Evolutionary conservation across 2,329 filamentous ascomycete genomes (phyloP), one percentile per base, ranked within the genome.

Genomic region (Botrytis medusae): DNA sequence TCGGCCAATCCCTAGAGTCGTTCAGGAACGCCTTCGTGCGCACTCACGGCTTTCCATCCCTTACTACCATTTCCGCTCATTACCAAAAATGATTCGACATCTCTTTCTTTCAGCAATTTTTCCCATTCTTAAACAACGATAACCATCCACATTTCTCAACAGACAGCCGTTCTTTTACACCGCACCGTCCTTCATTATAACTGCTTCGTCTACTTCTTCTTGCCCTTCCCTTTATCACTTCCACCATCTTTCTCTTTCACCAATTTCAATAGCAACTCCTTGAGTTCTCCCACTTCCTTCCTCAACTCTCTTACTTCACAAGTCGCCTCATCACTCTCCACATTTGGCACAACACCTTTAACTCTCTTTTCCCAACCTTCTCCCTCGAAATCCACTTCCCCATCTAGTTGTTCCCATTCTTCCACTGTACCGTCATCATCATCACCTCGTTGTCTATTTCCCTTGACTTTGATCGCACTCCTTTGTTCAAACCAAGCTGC

Each of bases 281-380:
- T 90, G 74, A 92, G 80, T 77, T 88, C 85, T 20, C 86, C 84
- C 14, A 91, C 84, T 79, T 92, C 90, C 12, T 82, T 83, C 71
- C 86, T 86, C 76, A 92, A 82, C 80, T 87, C 86, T 77, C 83
- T 84, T 42, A 91, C 84, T 81, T 97, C 94, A 37, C 92, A 75
- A n/a, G 93, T 89, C 1, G 92, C 90, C 18, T 87, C 88, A 75
- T 98, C 94, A 46, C 91, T 88, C 78, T 94, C 92, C 7, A 98
- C 88, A 81, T 98, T 94, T 0, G 94, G 92, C 81, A 90, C 93
- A 34, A 89, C 91, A n/a, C 85, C 84, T 69, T 90, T 86, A 4
- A 97, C 94, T 72, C 87, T 91, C 85, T 96, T 94, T 51, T 88
- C 85, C 96, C 96, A 99, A 0, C 92, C 93, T 75, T 95, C 93